Evolutionary conservation across 768 basidiomycete genomes (phyloP).

Genomic region (Termitomyces sp.): DNA sequence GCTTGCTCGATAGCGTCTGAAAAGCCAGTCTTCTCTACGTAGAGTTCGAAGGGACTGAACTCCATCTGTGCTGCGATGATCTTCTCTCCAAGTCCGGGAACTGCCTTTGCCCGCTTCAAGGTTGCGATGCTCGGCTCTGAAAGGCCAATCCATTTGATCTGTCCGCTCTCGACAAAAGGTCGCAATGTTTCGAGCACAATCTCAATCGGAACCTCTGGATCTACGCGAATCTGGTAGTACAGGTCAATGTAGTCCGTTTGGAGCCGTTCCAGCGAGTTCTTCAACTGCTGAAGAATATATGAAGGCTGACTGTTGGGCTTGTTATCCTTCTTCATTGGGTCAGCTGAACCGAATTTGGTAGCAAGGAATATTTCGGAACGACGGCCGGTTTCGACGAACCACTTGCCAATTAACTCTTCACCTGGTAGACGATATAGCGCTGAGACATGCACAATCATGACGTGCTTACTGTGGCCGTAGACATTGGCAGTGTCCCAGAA

Average conservation of each 20-base stretch:
- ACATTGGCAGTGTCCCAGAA: conserved; percentile 47
- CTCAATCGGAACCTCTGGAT: conserved; percentile 41
- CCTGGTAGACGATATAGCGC: not conserved
- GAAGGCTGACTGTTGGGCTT: conserved; percentile 15
- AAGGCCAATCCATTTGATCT: conserved; percentile 43
- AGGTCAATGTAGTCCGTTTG: conserved; percentile 40
- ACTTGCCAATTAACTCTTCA: conserved; percentile 4
- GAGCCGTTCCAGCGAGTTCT: conserved; percentile 36
- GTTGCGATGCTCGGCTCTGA: conserved; percentile 41
- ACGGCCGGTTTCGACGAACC: conserved; percentile 50
- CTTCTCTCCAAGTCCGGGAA: conserved; percentile 32
- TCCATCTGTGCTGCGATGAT: conserved; percentile 37
- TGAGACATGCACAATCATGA: not conserved
- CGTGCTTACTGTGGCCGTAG: conserved; percentile 33
- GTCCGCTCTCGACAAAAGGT: conserved; percentile 10
- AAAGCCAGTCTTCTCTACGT: conserved; percentile 38
- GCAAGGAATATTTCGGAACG: conserved; percentile 54
- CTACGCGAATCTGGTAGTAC: conserved; percentile 41
- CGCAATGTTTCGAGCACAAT: conserved; percentile 18
- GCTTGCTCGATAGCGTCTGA: conserved; percentile 36
- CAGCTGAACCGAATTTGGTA: conserved; percentile 35
- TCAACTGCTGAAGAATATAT: conserved; percentile 31
- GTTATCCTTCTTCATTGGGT: conserved; percentile 14
- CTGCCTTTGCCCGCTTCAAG: conserved; percentile 43
- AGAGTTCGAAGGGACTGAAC: conserved; percentile 38